Percentiles rank a stretch among this genome's conserved stretches.
phyloP scores from a whole-genome alignment of 2,329 filamentous ascomycete species.

The Exophiala viscosa region DNA sequence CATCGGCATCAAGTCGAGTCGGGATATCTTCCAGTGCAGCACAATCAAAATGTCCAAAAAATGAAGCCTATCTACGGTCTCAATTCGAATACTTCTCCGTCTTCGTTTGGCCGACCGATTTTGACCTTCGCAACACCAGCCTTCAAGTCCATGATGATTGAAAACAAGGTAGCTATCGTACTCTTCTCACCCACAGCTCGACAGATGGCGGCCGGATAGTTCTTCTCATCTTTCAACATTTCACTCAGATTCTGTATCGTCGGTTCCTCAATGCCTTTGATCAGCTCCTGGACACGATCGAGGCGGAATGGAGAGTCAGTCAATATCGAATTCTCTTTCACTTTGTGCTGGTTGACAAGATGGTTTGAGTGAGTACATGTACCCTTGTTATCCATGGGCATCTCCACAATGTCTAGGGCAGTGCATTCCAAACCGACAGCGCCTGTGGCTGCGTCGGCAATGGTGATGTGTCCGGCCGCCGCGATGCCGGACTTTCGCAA shows the following conservation, averaged over 20 bases:
- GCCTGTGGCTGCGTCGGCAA: conserved; percentile 46
- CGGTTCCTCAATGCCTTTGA: conserved; percentile 22
- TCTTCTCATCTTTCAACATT: conserved; percentile 35
- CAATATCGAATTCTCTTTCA: conserved; percentile 19
- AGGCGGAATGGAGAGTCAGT: conserved; percentile 32
- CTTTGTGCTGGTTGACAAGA: conserved; percentile 33
- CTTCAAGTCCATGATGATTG: conserved; percentile 41
- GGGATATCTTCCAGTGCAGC: background rate
- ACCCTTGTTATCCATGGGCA: conserved; percentile 27
- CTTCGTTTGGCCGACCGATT: conserved; percentile 34
- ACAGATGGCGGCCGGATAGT: conserved; percentile 35
- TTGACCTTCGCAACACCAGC: conserved; percentile 32
- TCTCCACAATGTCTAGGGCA: conserved; percentile 29
- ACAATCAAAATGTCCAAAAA: background rate
- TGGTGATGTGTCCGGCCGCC: conserved; percentile 51
- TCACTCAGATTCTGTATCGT: conserved; percentile 24
- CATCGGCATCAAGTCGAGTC: conserved; percentile 1
- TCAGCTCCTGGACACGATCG: conserved; percentile 31
- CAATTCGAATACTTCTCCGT: conserved; percentile 31
- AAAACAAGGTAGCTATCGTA: conserved; percentile 35
- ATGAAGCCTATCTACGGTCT: conserved; percentile 20
- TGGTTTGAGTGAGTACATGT: conserved; percentile 47
- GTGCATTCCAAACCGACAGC: conserved; percentile 51
- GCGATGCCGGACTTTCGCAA: conserved; percentile 50
- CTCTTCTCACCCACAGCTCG: conserved; percentile 31